phyloP scores from a whole-genome alignment of 306 rosid genomes.

The Luffa acutangula region DNA sequence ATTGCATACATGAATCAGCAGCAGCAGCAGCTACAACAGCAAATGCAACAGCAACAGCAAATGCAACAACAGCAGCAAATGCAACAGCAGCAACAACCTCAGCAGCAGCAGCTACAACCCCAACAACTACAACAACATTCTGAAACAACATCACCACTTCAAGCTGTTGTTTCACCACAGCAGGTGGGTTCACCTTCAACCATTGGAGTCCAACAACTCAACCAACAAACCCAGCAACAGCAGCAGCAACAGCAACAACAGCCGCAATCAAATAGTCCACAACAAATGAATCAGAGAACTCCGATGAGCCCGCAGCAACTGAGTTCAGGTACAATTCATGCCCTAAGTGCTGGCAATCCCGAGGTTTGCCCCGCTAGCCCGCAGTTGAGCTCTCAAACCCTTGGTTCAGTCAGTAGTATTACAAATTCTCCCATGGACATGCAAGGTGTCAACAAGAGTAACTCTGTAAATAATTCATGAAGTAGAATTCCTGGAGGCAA shows the following conservation, averaged over 20 bases:
- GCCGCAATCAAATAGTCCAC: slow-evolving; percentile 67
- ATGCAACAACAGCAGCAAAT: slow-evolving; percentile 7
- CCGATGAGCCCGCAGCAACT: slow-evolving; percentile 90
- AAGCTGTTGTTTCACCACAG: slow-evolving; percentile 69
- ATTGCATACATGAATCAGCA: slow-evolving; percentile 51
- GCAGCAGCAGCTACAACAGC: slow-evolving; percentile 18
- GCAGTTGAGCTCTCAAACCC: slow-evolving; percentile 91
- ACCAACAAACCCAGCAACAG: slow-evolving; percentile 51
- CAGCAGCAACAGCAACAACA: slow-evolving; percentile 34
- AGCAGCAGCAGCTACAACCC: slow-evolving; percentile 12
- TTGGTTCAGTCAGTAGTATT: slow-evolving; percentile 60
- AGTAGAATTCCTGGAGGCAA: background rate
- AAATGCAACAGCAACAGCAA: slow-evolving; percentile 11
- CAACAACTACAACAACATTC: slow-evolving; percentile 51
- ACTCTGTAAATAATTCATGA: slow-evolving; percentile 55
- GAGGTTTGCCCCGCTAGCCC: slow-evolving; percentile 96
- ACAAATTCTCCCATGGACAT: slow-evolving; percentile 87
- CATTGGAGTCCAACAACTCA: slow-evolving; percentile 62
- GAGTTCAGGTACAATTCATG: slow-evolving; percentile 86
- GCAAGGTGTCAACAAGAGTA: slow-evolving; percentile 86
- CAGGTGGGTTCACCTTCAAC: slow-evolving; percentile 93
- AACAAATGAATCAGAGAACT: slow-evolving; percentile 87
- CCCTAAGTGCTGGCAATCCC: slow-evolving; percentile 72
- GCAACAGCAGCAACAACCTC: slow-evolving; percentile 23
- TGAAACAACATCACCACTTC: slow-evolving; percentile 61